Evolutionary conservation across 176 grass and related monocot species (phyloP).

Genomic region (Triticum dicoccoides): DNA sequence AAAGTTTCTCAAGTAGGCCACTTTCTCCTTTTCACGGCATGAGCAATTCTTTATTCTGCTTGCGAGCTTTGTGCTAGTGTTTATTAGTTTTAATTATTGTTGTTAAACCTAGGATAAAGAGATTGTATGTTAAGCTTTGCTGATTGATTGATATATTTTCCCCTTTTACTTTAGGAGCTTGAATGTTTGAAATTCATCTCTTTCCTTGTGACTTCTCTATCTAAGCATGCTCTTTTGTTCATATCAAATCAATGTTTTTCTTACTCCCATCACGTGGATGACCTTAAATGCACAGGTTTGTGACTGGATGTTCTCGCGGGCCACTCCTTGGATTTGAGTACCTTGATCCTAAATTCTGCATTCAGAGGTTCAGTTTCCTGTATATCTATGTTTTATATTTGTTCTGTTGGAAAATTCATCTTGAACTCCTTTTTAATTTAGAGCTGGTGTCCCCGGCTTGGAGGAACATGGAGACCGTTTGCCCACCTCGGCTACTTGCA

Average conservation of each 20-base stretch:
- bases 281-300: constrained; percentile 65
- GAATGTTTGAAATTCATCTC: neutral
- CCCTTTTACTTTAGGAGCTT: neutral
- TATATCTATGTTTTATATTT: neutral
- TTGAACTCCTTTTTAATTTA: constrained; percentile 19
- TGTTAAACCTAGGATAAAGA: neutral
- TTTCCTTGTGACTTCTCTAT: constrained; percentile 1
- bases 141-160: neutral
- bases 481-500: constrained; percentile 94
- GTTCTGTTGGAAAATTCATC: constrained; percentile 2
- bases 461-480: constrained; percentile 80
- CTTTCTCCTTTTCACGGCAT: neutral
- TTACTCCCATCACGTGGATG: neutral
- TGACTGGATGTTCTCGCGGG: constrained; percentile 96
- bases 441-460: constrained; percentile 57
- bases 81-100: neutral
- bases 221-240: neutral
- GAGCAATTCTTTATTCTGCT: neutral
- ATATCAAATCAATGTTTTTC: neutral
- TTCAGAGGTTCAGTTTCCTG: constrained; percentile 65
- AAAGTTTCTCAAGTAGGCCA: constrained; percentile 85
- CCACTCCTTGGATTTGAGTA: constrained; percentile 97
- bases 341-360: constrained; percentile 98
- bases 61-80: neutral
- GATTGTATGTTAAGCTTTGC: neutral